Evolutionary conservation across 257 asterid species (phyloP).

Genomic region (Scutellaria barbata): DNA sequence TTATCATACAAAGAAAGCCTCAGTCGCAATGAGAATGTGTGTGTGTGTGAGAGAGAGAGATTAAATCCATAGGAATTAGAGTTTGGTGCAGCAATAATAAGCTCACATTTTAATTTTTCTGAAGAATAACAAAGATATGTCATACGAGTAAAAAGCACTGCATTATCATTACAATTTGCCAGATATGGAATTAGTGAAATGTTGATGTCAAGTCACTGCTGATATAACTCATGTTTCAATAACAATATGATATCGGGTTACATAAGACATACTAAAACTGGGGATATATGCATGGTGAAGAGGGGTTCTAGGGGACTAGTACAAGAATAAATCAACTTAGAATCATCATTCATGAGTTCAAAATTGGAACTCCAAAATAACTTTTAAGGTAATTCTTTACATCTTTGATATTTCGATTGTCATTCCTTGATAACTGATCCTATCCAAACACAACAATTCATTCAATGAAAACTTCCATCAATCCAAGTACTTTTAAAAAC

Average conservation of each 20-base stretch:
- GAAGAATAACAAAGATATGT: background rate
- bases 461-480: background rate
- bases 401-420: background rate
- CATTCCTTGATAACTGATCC: background rate
- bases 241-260: background rate
- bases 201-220: background rate
- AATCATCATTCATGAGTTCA: background rate
- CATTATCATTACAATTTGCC: background rate
- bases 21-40: too few species aligned
- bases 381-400: background rate
- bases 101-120: background rate
- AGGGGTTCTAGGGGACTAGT: too few species aligned
- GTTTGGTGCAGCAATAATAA: background rate
- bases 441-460: background rate
- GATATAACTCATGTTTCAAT: background rate
- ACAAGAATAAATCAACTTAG: background rate
- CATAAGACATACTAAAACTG: background rate
- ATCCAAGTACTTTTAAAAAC: background rate
- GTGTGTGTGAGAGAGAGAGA: background rate
- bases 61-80: background rate
- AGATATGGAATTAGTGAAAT: background rate
- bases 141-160: background rate
- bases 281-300: background rate
- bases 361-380: background rate
- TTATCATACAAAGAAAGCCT: background rate